Base-by-base conservation (phyloP, 805 yeast species). In the Barnettozyma pratensis region DNA sequence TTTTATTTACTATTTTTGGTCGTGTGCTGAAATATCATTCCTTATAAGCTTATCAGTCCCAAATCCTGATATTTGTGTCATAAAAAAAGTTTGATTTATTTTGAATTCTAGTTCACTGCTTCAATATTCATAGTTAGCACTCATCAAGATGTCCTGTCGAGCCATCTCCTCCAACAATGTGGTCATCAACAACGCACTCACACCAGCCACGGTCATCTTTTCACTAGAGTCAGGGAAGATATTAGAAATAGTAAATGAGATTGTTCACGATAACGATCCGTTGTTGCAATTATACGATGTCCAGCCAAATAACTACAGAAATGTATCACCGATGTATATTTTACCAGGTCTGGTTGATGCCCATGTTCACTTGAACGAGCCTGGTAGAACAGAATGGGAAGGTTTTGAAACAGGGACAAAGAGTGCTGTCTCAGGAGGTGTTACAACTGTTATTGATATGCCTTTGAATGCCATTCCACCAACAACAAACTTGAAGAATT, bases 361-460 rank as follows among this genome's bases (percentile, higher is more conserved):
- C 5, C 98, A 91, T 65, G 98, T 91, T 28, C 98, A 91, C 61
- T 70, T 91, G 57, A 92, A 92, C 65, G 98, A 92, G 61, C 97
- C 98, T 0, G 98, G 98, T n/a, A 73, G 97, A 57, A 91, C 97
- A 1, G 96, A 90, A 53, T 91, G 98, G 98, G 98, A 91, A 67
- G 98, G 98, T 2, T 91, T 92, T 64, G 96, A 83, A n/a, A 85
- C 96, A 0, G 98, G 98, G 0, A 91, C 98, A 0, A 83, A 84
- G 62, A 87, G 96, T 2, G 97, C 97, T 0, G 96, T 96, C 0
- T 76, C 91, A 10, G 98, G 98, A 14, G 98, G 98, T 49, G 97
- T 91, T 43, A 91, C 98, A 27, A 90, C 97, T 0, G 95, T 91
- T 19, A 77, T 91, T 19, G 98, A 91, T 64, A 91, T 91, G 98